These are phyloP conservation scores for Fusarium burgessii DNA, from an alignment of 2,329 filamentous ascomycete species.

Conservation along the genomic window DNA sequence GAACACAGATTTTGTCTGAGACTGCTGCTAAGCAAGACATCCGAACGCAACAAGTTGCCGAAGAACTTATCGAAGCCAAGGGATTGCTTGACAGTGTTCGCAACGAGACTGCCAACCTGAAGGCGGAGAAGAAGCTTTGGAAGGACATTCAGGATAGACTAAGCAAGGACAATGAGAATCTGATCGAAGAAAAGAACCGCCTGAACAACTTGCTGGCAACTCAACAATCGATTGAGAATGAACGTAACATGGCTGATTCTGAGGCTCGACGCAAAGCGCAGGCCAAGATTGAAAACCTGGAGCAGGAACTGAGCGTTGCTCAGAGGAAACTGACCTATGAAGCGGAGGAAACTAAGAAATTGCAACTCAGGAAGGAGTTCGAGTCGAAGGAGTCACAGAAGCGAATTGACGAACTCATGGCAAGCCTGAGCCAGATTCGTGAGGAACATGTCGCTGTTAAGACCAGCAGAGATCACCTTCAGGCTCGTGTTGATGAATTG, in stretches of 20 bases:
- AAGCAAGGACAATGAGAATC: slow-evolving; percentile 85
- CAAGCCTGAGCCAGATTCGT: slow-evolving; percentile 81
- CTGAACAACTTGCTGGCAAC: slow-evolving; percentile 86
- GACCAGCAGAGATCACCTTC: slow-evolving; percentile 89
- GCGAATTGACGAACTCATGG: slow-evolving; percentile 90
- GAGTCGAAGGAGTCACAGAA: slow-evolving; percentile 90
- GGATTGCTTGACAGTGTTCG: slow-evolving; percentile 87
- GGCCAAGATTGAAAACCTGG: slow-evolving; percentile 79
- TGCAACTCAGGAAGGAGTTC: slow-evolving; percentile 86
- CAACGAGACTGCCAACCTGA: slow-evolving; percentile 91
- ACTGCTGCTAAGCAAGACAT: slow-evolving; percentile 90
- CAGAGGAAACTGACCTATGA: slow-evolving; percentile 89
- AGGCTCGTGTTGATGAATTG: slow-evolving; percentile 88
- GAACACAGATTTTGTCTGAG: slow-evolving; percentile 81
- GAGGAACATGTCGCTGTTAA: slow-evolving; percentile 89
- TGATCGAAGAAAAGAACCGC: slow-evolving; percentile 85
- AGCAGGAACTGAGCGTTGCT: slow-evolving; percentile 79
- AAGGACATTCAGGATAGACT: slow-evolving; percentile 92
- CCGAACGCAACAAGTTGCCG: slow-evolving; percentile 88
- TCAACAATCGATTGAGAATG: slow-evolving; percentile 90
- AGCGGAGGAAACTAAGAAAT: slow-evolving; percentile 84
- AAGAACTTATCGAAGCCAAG: slow-evolving; percentile 89
- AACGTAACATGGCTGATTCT: slow-evolving; percentile 85
- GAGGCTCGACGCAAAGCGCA: slow-evolving; percentile 86
- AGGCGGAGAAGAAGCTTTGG: slow-evolving; percentile 94